A percentile compares a stretch with the other conserved stretches of the same genome.
Evolutionary conservation across 2,329 filamentous ascomycete species (phyloP).

Genomic region (Phoma herbarum): DNA sequence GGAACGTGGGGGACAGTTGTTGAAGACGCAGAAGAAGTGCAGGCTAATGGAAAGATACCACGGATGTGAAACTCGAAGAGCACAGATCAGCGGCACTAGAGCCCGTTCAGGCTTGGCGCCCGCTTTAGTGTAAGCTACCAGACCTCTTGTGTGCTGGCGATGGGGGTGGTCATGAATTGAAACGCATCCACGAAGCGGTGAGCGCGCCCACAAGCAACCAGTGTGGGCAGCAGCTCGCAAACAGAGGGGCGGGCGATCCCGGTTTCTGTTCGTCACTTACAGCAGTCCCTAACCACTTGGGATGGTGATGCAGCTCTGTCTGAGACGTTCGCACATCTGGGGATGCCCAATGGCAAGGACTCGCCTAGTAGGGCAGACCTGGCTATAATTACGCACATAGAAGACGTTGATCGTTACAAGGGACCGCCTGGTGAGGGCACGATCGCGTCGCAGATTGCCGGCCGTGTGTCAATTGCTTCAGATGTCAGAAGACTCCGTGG

Average conservation of each 20-base stretch:
- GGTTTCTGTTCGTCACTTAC: constrained; percentile 30
- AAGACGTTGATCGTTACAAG: constrained; percentile 21
- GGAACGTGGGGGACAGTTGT: constrained; percentile 23
- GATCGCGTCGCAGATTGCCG: constrained; percentile 9
- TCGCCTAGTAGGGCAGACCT: constrained; percentile 10
- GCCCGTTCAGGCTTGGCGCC: constrained; percentile 5
- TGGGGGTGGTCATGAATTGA: constrained; percentile 8
- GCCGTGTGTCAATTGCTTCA: constrained; percentile 14
- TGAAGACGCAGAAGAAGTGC: constrained; percentile 16
- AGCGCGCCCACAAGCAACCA: constrained; percentile 19
- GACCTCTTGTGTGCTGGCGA: constrained; percentile 20
- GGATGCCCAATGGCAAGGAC: constrained; percentile 18
- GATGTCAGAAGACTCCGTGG: constrained; percentile 9
- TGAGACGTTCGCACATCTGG: constrained; percentile 24
- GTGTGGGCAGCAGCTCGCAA: constrained; percentile 19
- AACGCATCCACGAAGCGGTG: constrained; percentile 30
- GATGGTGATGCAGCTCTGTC: constrained; percentile 5
- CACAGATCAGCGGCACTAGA: constrained; percentile 26
- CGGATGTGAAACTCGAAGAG: constrained; percentile 4
- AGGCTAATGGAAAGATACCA: constrained; percentile 18
- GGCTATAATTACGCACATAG: constrained; percentile 17
- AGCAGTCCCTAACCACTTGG: constrained; percentile 15
- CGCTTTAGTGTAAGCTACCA: constrained; percentile 16
- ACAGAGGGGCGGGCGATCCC: constrained; percentile 34
- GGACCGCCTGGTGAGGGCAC: constrained; percentile 13